Evolutionary conservation across 345 rosid genomes (phyloP).

Genomic region (Excoecaria cochinchinensis): DNA sequence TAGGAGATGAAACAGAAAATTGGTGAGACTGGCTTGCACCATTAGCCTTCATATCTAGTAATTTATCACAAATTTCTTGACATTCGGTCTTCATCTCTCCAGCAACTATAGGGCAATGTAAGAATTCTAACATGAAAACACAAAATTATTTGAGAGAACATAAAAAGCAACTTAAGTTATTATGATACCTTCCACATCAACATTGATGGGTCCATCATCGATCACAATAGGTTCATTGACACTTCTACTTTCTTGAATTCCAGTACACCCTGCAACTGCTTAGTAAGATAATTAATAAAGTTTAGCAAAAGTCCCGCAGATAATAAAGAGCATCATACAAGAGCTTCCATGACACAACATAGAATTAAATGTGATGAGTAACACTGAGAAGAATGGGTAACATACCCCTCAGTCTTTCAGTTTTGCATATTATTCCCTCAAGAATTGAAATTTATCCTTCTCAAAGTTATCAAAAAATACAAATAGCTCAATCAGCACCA

Average conservation of each 20-base stretch:
- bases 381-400: background rate
- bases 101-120: slow-evolving; percentile 6
- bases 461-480: too few species aligned
- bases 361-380: background rate
- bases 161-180: background rate
- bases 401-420: background rate
- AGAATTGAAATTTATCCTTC: background rate
- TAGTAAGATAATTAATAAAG: background rate
- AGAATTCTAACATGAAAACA: background rate
- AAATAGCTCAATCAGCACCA: too few species aligned
- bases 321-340: background rate
- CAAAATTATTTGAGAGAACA: background rate
- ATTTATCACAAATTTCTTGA: slow-evolving; percentile 11
- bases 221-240: slow-evolving; percentile 12
- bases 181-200: slow-evolving; percentile 19
- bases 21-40: slow-evolving; percentile 2
- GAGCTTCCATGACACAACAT: background rate
- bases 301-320: background rate
- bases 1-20: slow-evolving; percentile 13
- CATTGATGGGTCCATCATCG: slow-evolving; percentile 20
- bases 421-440: background rate
- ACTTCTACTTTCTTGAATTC: slow-evolving; percentile 3
- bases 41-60: slow-evolving; percentile 23
- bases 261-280: slow-evolving; percentile 23
- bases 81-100: slow-evolving; percentile 10